Evolutionary conservation across 2,329 filamentous ascomycete species (phyloP).

Genomic region (Aspergillus proliferans): DNA sequence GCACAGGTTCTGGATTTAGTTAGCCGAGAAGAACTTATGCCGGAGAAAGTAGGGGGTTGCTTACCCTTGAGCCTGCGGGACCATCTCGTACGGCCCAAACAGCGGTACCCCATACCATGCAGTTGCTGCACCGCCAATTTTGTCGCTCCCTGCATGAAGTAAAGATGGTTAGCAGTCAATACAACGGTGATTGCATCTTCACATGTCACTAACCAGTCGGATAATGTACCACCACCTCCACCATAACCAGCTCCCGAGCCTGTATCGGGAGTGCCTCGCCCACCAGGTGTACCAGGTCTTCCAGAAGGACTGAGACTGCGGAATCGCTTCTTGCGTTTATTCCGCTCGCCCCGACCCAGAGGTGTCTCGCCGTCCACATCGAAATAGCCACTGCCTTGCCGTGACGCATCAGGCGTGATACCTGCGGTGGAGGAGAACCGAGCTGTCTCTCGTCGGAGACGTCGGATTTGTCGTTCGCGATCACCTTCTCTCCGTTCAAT

Average conservation of each 20-base stretch:
- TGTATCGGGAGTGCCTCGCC: conserved; percentile 71
- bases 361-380: conserved; percentile 62
- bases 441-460: conserved; percentile 83
- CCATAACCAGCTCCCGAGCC: conserved; percentile 62
- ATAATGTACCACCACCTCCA: conserved; percentile 57
- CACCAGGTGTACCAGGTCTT: conserved; percentile 61
- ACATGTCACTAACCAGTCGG: conserved; percentile 48
- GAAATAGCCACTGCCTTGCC: conserved; percentile 52
- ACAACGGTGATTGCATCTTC: neutral
- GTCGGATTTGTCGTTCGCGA: conserved; percentile 80
- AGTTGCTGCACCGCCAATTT: conserved; percentile 84
- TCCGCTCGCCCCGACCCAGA: conserved; percentile 85
- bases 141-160: conserved; percentile 56
- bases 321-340: conserved; percentile 92
- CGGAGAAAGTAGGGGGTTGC: conserved; percentile 22
- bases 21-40: conserved; percentile 3
- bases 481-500: conserved; percentile 97
- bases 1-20: conserved; percentile 64
- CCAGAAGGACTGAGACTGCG: conserved; percentile 76
- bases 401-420: conserved; percentile 69
- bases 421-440: conserved; percentile 82
- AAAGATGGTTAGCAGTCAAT: neutral
- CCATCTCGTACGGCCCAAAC: conserved; percentile 96
- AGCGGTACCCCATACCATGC: conserved; percentile 76
- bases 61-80: conserved; percentile 73